Percentiles rank a stretch among this genome's conserved stretches.
phyloP scores from a whole-genome alignment of 352 stramenopile genomes.

The Pythium aquatile region DNA sequence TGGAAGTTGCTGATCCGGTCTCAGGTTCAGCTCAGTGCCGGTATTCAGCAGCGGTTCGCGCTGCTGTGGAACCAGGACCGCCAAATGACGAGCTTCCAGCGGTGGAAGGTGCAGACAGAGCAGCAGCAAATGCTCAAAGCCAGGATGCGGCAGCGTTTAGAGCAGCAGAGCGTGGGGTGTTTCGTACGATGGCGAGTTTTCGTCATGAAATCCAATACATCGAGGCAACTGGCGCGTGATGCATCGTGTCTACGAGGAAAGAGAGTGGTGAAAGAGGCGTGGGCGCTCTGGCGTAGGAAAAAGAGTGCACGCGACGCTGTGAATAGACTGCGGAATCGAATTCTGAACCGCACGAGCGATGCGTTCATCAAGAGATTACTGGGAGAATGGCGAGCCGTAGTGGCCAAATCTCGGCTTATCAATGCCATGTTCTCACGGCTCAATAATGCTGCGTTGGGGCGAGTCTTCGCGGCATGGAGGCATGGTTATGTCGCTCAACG shows the following conservation, averaged over 20 bases:
- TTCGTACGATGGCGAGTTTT: slow-evolving; percentile 3
- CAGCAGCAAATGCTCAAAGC: slow-evolving; percentile 14
- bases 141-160: background rate
- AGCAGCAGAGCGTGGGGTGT: background rate
- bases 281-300: background rate
- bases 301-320: background rate
- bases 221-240: background rate
- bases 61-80: slow-evolving; percentile 31
- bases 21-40: slow-evolving; percentile 14
- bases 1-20: slow-evolving; percentile 33
- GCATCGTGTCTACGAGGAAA: too few relatives aligned
- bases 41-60: slow-evolving; percentile 35
- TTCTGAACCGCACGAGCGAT: background rate
- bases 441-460: background rate
- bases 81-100: slow-evolving; percentile 21
- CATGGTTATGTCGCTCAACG: background rate
- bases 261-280: background rate
- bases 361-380: background rate
- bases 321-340: background rate
- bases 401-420: background rate
- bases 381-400: background rate
- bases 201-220: background rate
- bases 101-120: slow-evolving; percentile 13
- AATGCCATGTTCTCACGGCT: slow-evolving; percentile 1
- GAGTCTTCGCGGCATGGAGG: background rate